These are phyloP conservation scores for Globisporangium canariense DNA, from an alignment of 352 stramenopile genomes.

Conservation along the genomic window DNA sequence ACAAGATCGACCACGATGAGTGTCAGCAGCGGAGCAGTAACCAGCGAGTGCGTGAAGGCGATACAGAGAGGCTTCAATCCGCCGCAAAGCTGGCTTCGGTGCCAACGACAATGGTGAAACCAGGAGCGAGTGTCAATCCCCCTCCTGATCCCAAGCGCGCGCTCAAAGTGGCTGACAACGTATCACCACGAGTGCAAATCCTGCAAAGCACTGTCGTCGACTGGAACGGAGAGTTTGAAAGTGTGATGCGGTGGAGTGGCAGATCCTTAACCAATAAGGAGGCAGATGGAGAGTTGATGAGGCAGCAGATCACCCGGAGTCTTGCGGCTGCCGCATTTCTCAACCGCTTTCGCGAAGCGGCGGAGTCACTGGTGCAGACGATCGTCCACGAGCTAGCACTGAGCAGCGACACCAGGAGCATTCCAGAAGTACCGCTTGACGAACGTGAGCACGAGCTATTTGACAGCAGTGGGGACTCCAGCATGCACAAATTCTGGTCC, in stretches of 20 bases:
- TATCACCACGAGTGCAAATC: neutral
- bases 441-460: neutral
- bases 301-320: constrained; percentile 13
- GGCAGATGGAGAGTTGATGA: neutral
- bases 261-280: neutral
- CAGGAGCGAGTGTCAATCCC: no score
- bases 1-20: constrained; percentile 9
- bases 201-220: neutral
- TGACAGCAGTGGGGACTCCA: no score
- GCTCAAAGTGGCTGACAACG: neutral
- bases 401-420: constrained; percentile 19
- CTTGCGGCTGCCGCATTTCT: constrained; percentile 29
- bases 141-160: neutral
- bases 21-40: neutral
- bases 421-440: neutral
- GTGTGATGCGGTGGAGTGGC: neutral
- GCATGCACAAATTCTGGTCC: constrained; percentile 27
- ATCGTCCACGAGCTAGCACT: constrained; percentile 39
- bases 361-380: constrained; percentile 25
- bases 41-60: neutral
- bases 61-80: neutral
- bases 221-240: constrained; percentile 11
- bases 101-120: neutral
- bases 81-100: neutral
- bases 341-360: constrained; percentile 33